Base-by-base conservation (phyloP, 208 protist genomes). In the Trypanosoma melophagium region DNA sequence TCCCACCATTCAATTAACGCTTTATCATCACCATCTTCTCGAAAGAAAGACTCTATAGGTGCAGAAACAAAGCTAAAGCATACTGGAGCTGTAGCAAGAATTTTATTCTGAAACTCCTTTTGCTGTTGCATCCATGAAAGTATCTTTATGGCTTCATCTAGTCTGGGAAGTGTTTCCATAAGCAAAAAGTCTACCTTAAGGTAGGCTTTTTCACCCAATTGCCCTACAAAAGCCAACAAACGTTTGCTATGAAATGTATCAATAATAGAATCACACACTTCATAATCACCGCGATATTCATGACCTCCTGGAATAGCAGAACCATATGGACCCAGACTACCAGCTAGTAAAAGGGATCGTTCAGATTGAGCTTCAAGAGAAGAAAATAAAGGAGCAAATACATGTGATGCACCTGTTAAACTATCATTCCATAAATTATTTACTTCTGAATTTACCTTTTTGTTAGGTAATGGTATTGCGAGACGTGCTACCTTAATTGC, bases 11-110 rank as follows among this genome's bases (percentile, higher is more conserved):
- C 42, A 14, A 61, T 51, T 40, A 73, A 41, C 13, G 24, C 44
- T 5, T 7, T 22, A 50, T 73, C 41, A 59, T 53, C 59, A 9
- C 17, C 60, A 52, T 47, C 31, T 10, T 38, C 49, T n/a, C 3
- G 3, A 44, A 47, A 52, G 16, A 21, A 53, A 14, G 1, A 17
- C 16, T 42, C 16, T 7, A 60, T 41, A 21, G 58, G 45, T n/a
- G 24, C n/a, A n/a, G 60, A 16, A 31, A 73, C 51, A 55, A 73
- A 73, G 21, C 45, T 65, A 19, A 73, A 66, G 24, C 59, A 73
- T 10, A 73, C 21, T 9, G 67, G 67, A 10, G 59, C 58, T 31
- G 5, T n/a, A 49, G 28, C 28, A 5, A 35, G 28, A 35, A 35
- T 35, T 35, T 35, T 35, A 5, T 35, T 35, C 5, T 35, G 49